A percentile compares a stretch with the other conserved stretches of the same genome.
phyloP scores from a whole-genome alignment of 2,329 filamentous ascomycete genomes.

The Chalaropsis ovoidea region DNA sequence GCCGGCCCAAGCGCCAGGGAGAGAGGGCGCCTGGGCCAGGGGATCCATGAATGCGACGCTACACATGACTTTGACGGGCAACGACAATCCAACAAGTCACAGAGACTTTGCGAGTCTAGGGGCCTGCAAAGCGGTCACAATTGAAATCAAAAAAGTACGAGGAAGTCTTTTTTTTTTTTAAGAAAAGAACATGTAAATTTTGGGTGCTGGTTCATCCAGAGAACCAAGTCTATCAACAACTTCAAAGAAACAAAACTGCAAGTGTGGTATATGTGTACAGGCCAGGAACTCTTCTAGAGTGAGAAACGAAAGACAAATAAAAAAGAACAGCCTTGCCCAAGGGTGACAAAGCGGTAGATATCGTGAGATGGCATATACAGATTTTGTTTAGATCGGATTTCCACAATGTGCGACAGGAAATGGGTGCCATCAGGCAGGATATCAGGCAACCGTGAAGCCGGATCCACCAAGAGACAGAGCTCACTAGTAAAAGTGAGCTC shows the following conservation, averaged over 20 bases:
- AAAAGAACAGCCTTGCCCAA: conserved; percentile 6
- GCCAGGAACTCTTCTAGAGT: conserved; percentile 11
- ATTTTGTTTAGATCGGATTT: neutral
- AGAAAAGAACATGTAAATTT: conserved; percentile 9
- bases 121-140: neutral
- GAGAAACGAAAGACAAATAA: neutral
- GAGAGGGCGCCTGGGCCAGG: neutral
- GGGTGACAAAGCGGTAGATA: neutral
- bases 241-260: conserved; percentile 7
- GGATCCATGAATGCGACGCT: neutral
- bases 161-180: neutral
- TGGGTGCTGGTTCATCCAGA: neutral
- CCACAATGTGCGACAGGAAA: neutral
- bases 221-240: conserved; percentile 11
- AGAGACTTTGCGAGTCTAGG: too few species aligned
- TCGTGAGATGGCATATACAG: neutral
- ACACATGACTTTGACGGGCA: neutral
- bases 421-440: neutral
- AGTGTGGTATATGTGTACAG: conserved; percentile 11
- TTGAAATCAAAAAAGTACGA: neutral
- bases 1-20: neutral
- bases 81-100: neutral
- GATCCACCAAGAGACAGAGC: neutral
- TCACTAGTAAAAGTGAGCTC: neutral
- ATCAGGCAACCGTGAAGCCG: neutral